Evolutionary conservation across 1,284 basidiomycete genomes (phyloP), one percentile per base, ranked within the genome.

Genomic region (Leccinum solheimii): DNA sequence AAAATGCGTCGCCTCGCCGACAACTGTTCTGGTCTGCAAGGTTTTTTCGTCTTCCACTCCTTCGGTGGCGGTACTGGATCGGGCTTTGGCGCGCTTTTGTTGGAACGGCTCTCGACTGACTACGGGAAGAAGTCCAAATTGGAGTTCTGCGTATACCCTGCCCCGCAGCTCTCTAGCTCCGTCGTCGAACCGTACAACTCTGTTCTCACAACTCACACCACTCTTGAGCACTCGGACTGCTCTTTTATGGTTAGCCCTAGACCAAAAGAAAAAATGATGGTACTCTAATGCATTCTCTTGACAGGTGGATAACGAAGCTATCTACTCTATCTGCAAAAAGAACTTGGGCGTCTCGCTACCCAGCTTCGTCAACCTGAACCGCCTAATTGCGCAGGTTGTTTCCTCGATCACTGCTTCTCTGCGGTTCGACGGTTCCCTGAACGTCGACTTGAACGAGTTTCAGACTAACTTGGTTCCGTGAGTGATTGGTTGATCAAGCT

Each of bases 1-100:
- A 95, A 92, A 77, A 83, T 98, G 68, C 93, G 97, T 75, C 91
- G 94, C 71, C 88, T 99, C 67, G 94, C 97, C 62, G 97, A 99
- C 80, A 97, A 97, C 81, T 98, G 96, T 83, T 90, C 90, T 52
- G 97, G 97, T 76, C 90, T 99, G 52, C 97, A 99, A 80, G 97
- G 97, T 70, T 99, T 99, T 87, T 99, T 99, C 77, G 95, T 99
- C 75, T 99, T 99, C 88, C 97, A 99, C 83, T 99, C 97, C 52
- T 98, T 98, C 75, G 97, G 97, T 76, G 97, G 97, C 78, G 97
- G 97, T 79, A 99, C 97, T 70, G 97, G 97, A 74, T 99, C 97
- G 66, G 97, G 97, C 72, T 98, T 99, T 78, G 97, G 97, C 76
- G 96, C 97, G 58, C 90, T 99, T 70, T 84, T 99, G 60, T 86